A percentile compares a stretch with the other conserved stretches of the same genome.
phyloP scores from a whole-genome alignment of 2,329 filamentous ascomycete species.

The Aspergillus amoenus region DNA sequence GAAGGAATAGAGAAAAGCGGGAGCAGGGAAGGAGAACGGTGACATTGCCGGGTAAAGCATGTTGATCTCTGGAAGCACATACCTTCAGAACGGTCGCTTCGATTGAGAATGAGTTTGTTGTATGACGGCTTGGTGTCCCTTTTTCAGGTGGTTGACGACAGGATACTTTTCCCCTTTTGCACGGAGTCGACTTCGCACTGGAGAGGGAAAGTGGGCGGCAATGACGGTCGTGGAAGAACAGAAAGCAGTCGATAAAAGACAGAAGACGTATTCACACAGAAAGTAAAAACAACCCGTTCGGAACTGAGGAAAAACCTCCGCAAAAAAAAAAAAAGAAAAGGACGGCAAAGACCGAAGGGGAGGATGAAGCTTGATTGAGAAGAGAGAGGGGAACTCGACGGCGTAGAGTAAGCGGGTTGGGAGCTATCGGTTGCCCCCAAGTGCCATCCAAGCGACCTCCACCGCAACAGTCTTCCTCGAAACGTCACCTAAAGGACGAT shows the following conservation, averaged over 20 bases:
- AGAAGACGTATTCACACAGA: conserved; percentile 18
- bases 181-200: conserved; percentile 15
- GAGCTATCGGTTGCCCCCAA: conserved; percentile 23
- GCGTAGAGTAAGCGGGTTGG: conserved; percentile 24
- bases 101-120: conserved; percentile 7
- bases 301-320: conserved; percentile 9
- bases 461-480: conserved; percentile 11
- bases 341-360: conserved; percentile 15
- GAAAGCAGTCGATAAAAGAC: conserved; percentile 7
- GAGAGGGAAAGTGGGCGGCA: conserved; percentile 11
- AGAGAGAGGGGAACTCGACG: conserved; percentile 20
- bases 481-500: conserved; percentile 5
- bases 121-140: conserved; percentile 16
- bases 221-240: conserved; percentile 12
- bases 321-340: conserved; percentile 8
- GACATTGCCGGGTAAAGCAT: neutral
- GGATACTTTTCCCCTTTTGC: conserved; percentile 14
- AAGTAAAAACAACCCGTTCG: conserved; percentile 10
- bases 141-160: conserved; percentile 1
- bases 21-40: conserved; percentile 5
- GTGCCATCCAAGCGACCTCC: conserved; percentile 20
- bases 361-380: conserved; percentile 21
- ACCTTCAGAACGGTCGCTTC: conserved; percentile 18
- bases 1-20: conserved; percentile 15
- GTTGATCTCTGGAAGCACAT: neutral